Evolutionary conservation across 2,329 filamentous ascomycete genomes (phyloP), one percentile per base, ranked within the genome.

Genomic region (Lasiodiplodia gonubiensis): DNA sequence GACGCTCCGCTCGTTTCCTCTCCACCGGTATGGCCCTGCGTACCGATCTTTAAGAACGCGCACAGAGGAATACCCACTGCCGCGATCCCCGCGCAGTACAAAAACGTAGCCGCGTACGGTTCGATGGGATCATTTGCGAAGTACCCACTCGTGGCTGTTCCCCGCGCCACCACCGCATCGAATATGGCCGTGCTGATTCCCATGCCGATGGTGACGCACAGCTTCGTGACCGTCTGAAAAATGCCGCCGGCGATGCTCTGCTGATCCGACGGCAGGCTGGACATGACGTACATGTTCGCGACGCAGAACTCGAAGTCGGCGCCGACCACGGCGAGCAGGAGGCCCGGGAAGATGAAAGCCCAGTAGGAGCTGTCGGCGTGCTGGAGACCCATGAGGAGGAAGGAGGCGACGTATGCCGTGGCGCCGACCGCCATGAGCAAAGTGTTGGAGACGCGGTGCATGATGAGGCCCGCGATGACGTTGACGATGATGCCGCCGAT

Each of bases 281-380:
- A 88, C 82, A 90, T 86, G 65, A 91, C 88, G 70, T 91, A 91
- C 85, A 91, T 89, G 71, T 92, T 91, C 3, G 86, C 85, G 25
- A 91, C 89, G 68, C 90, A 90, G 75, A 91, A 91, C 68, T 91
- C 86, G 39, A 92, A 85, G 73, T 91, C 90, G 0, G 88, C 88
- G 1, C 89, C 89, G 4, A 90, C 79, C 1, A 91, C 89, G 25
- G 85, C 84, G 30, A 91, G 76, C 18, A 88, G 76, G 48, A 90
- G 76, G 0, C 84, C 84, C 0, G 89, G 88, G 73, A 91, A 91
- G 6, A 86, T 82, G 68, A 89, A 87, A 0, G 84, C 84, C 89
- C 89, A 92, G 74, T 91, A 91, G 21, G 80, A 83, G 66, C 83
- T 84, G 11, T 85, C 80, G 1, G 82, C 74, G 48, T 80, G 77